These are phyloP conservation scores for Cryphonectria carpinicola DNA, from an alignment of 2,329 filamentous ascomycete genomes.

Conservation along the genomic window DNA sequence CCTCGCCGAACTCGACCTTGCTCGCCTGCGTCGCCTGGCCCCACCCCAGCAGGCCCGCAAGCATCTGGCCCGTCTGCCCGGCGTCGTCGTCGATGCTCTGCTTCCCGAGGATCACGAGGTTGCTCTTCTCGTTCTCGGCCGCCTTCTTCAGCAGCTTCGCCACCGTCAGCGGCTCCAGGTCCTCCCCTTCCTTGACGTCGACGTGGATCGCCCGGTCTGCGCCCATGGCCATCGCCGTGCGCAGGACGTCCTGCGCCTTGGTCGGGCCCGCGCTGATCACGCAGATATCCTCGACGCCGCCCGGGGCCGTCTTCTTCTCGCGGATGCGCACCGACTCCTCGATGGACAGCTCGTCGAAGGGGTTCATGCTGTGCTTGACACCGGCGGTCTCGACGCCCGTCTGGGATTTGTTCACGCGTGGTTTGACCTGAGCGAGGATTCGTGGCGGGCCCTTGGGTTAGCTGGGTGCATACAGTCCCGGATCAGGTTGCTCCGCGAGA, in stretches of 20 bases:
- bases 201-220: slow-evolving; percentile 91
- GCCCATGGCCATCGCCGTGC: slow-evolving; percentile 98
- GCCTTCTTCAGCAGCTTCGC: slow-evolving; percentile 86
- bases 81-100: slow-evolving; percentile 98
- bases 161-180: slow-evolving; percentile 86
- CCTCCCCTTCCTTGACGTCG: slow-evolving; percentile 73
- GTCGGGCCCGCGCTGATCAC: slow-evolving; percentile 85
- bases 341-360: slow-evolving; percentile 97
- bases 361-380: slow-evolving; percentile 98
- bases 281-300: slow-evolving; percentile 87
- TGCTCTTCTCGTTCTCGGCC: slow-evolving; percentile 82
- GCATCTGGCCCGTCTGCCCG: slow-evolving; percentile 96
- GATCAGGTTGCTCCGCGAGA: background rate
- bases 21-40: slow-evolving; percentile 92
- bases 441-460: background rate
- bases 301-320: slow-evolving; percentile 75
- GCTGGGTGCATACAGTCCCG: background rate
- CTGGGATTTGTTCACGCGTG: slow-evolving; percentile 70
- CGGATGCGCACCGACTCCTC: slow-evolving; percentile 95
- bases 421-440: slow-evolving; percentile 59
- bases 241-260: slow-evolving; percentile 85
- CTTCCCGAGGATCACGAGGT: slow-evolving; percentile 93
- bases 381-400: slow-evolving; percentile 90
- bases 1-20: slow-evolving; percentile 76
- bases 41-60: slow-evolving; percentile 90